Percentiles rank a stretch among this genome's conserved stretches.
These are phyloP conservation scores for Candida silvatica DNA, from an alignment of 805 yeast species.

Conservation along the genomic window DNA sequence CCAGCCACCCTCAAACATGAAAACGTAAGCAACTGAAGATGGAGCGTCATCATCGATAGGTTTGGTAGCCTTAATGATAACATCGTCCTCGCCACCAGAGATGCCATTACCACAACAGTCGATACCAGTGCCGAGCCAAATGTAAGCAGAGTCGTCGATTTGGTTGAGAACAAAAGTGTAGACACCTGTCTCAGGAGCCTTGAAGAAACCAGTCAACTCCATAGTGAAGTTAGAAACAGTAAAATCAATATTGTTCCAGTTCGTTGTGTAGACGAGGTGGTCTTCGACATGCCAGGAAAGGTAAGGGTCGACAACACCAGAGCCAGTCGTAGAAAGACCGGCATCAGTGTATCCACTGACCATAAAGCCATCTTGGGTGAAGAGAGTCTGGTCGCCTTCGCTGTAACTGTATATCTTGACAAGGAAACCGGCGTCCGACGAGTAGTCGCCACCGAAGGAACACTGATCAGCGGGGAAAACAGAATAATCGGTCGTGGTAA, in stretches of 20 bases:
- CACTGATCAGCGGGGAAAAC: constrained; percentile 4
- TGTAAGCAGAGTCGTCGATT: constrained; percentile 25
- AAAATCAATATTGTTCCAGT: background rate
- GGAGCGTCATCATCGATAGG: constrained; percentile 2
- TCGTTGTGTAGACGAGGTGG: background rate
- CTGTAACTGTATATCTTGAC: constrained; percentile 6
- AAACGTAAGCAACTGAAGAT: constrained; percentile 4
- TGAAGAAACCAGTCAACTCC: constrained; percentile 9
- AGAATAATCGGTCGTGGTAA: no score
- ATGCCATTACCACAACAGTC: constrained; percentile 22
- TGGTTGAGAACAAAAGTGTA: constrained; percentile 14
- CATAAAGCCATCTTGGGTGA: constrained; percentile 5
- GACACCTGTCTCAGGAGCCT: constrained; percentile 22
- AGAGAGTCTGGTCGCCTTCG: constrained; percentile 2
- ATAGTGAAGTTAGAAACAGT: background rate
- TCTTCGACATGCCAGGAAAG: background rate
- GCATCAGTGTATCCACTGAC: constrained; percentile 3
- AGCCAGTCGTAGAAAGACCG: constrained; percentile 3
- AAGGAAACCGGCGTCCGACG: constrained; percentile 5
- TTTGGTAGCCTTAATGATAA: constrained; percentile 6
- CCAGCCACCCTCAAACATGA: constrained; percentile 8
- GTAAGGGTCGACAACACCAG: constrained; percentile 5
- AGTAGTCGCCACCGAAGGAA: constrained; percentile 2
- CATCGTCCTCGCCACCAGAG: constrained; percentile 5
- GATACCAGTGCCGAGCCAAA: constrained; percentile 24